A percentile compares a stretch with the other conserved stretches of the same genome.
These are phyloP conservation scores for Coprinopsis marcescibilis DNA, from an alignment of 768 basidiomycete species.

Conservation along the genomic window DNA sequence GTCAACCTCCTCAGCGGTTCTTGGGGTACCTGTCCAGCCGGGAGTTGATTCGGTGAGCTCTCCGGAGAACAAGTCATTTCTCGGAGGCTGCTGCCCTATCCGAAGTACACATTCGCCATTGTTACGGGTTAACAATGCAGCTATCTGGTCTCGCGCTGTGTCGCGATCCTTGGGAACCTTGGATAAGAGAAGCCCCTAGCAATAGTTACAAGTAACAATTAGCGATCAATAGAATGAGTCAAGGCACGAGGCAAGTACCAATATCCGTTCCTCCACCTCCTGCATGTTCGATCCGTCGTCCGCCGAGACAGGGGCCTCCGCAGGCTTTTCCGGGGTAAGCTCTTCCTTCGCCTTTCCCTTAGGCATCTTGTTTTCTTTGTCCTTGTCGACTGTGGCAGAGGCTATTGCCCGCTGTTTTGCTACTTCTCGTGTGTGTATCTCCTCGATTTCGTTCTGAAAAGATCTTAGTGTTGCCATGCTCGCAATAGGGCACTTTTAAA, in stretches of 20 bases:
- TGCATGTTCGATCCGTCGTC: constrained; percentile 20
- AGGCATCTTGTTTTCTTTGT: constrained; percentile 28
- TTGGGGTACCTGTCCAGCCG: constrained; percentile 49
- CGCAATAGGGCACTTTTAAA: neutral
- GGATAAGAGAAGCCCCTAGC: constrained; percentile 45
- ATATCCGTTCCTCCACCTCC: constrained; percentile 51
- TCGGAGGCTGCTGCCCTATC: constrained; percentile 64
- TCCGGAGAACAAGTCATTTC: constrained; percentile 46
- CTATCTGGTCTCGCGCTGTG: constrained; percentile 56
- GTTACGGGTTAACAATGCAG: constrained; percentile 58
- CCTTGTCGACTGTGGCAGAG: constrained; percentile 13
- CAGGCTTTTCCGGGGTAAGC: constrained; percentile 6
- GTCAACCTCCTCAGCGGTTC: constrained; percentile 49
- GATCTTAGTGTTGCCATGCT: constrained; percentile 44
- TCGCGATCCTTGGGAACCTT: constrained; percentile 38
- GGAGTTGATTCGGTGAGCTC: constrained; percentile 41
- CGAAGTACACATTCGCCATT: constrained; percentile 73
- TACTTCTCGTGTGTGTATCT: constrained; percentile 64
- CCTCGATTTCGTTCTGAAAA: constrained; percentile 74
- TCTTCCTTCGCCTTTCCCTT: constrained; percentile 42
- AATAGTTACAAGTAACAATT: neutral
- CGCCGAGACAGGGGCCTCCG: constrained; percentile 10
- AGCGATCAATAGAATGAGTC: constrained; percentile 7
- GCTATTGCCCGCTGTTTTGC: constrained; percentile 46
- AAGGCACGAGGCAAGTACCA: constrained; percentile 31